These are phyloP conservation scores for Saururus chinensis DNA, from an alignment of 164 flowering plant species.

Conservation along the genomic window DNA sequence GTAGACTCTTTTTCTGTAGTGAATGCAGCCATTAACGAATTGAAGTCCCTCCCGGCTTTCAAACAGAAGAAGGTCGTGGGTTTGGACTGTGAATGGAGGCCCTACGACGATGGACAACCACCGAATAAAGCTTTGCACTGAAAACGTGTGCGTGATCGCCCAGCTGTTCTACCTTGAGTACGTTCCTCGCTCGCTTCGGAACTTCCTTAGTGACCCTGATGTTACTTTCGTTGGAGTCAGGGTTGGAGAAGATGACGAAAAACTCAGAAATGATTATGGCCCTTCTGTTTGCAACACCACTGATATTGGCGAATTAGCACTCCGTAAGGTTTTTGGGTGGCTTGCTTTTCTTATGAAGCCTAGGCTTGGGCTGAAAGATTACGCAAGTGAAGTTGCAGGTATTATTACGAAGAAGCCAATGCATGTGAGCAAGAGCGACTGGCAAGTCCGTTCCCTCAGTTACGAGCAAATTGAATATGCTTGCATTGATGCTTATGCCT, in stretches of 20 bases:
- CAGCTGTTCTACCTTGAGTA: slow-evolving; percentile 1
- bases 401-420: neutral
- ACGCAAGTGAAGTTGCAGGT: neutral
- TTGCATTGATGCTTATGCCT: slow-evolving; percentile 2
- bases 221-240: neutral
- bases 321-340: neutral
- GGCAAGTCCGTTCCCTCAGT: neutral
- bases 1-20: neutral
- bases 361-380: neutral
- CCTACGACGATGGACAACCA: neutral
- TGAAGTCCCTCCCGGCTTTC: neutral
- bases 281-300: neutral
- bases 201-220: neutral
- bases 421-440: neutral
- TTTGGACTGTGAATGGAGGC: slow-evolving; percentile 3
- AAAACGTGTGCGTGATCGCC: neutral
- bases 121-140: neutral
- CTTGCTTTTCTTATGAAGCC: neutral
- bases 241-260: neutral
- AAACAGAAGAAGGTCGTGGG: neutral
- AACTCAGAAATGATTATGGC: neutral
- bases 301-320: neutral
- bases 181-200: neutral
- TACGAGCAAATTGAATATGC: neutral
- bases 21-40: neutral